A percentile compares a stretch with the other conserved stretches of the same genome.
Evolutionary conservation across 139 green algal genomes (phyloP).

Genomic region (Chlorella sp.): DNA sequence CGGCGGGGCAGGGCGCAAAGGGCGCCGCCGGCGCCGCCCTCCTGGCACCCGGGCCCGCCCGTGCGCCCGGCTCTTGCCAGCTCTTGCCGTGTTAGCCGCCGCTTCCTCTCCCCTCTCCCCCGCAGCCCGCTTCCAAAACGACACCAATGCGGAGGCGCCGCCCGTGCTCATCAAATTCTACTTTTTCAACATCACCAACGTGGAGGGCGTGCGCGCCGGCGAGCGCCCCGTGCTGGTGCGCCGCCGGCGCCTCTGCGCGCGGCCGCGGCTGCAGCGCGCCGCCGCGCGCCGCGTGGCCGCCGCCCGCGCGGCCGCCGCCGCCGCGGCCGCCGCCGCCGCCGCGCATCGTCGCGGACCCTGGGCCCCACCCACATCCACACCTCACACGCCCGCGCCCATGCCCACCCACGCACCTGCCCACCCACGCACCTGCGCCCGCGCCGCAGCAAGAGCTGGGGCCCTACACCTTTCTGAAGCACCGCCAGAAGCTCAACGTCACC

Average conservation of each 20-base stretch:
- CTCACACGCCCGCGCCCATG: no score
- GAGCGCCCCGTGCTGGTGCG: slow-evolving; percentile 47
- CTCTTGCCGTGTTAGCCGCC: not conserved
- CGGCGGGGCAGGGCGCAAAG: not conserved
- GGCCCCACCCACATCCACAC: no score
- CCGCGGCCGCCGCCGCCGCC: no score
- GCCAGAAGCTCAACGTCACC: slow-evolving; percentile 5
- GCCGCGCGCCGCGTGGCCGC: no score
- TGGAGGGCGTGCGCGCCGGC: slow-evolving; percentile 46
- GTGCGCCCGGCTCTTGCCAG: not conserved
- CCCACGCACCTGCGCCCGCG: no score
- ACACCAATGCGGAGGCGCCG: not conserved
- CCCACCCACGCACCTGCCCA: no score
- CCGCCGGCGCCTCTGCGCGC: no score
- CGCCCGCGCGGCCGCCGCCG: no score
- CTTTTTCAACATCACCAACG: slow-evolving; percentile 63
- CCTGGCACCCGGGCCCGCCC: not conserved
- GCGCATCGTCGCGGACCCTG: no score
- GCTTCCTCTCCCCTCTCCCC: not conserved
- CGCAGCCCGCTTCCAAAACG: slow-evolving; percentile 2
- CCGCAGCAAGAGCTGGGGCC: slow-evolving; percentile 46
- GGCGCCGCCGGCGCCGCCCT: not conserved
- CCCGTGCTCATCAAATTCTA: slow-evolving; percentile 16
- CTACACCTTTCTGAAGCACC: slow-evolving; percentile 35
- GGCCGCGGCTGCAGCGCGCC: no score